Evolutionary conservation across 2,329 filamentous ascomycete species (phyloP).

Genomic region (Colletotrichum limetticola): DNA sequence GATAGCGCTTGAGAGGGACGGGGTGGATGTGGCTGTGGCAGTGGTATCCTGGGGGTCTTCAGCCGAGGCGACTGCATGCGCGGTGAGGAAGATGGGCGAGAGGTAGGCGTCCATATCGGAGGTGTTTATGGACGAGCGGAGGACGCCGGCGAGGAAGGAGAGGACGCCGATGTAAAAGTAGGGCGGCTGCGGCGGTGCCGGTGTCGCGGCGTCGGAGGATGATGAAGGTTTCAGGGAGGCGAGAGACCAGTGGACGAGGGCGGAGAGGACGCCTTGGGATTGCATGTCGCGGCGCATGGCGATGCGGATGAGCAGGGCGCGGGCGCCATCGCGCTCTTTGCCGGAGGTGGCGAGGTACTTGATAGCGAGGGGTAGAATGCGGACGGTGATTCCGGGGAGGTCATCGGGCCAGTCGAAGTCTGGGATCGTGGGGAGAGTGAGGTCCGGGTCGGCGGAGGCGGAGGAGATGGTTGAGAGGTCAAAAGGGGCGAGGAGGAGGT

Average conservation of each 20-base stretch:
- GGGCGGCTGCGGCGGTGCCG: slow-evolving; percentile 57
- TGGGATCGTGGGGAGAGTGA: slow-evolving; percentile 52
- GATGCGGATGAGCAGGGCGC: slow-evolving; percentile 81
- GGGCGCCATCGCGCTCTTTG: slow-evolving; percentile 92
- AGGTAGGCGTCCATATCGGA: slow-evolving; percentile 79
- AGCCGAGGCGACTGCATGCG: slow-evolving; percentile 66
- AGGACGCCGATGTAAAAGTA: slow-evolving; percentile 84
- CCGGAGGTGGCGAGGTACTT: slow-evolving; percentile 79
- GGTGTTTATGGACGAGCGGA: slow-evolving; percentile 75
- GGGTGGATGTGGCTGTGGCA: too few species aligned
- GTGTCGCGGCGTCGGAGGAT: slow-evolving; percentile 58
- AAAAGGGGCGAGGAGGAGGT: slow-evolving; percentile 87
- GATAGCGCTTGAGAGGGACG: slow-evolving; percentile 61
- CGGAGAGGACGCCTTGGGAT: slow-evolving; percentile 73
- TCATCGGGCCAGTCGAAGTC: slow-evolving; percentile 66
- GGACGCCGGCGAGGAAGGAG: slow-evolving; percentile 80
- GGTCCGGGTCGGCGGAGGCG: slow-evolving; percentile 57
- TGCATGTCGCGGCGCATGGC: slow-evolving; percentile 92
- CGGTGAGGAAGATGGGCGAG: slow-evolving; percentile 71
- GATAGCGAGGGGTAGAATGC: slow-evolving; percentile 77
- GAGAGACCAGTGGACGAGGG: slow-evolving; percentile 78
- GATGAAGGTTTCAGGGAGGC: slow-evolving; percentile 64
- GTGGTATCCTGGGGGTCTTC: slow-evolving; percentile 50
- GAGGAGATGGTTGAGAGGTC: slow-evolving; percentile 88
- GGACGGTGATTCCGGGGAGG: slow-evolving; percentile 75